Percentiles rank a stretch among this genome's conserved stretches.
Conservation (phyloP, 2,329 filamentous ascomycete genomes). For the Camillea tinctor region DNA sequence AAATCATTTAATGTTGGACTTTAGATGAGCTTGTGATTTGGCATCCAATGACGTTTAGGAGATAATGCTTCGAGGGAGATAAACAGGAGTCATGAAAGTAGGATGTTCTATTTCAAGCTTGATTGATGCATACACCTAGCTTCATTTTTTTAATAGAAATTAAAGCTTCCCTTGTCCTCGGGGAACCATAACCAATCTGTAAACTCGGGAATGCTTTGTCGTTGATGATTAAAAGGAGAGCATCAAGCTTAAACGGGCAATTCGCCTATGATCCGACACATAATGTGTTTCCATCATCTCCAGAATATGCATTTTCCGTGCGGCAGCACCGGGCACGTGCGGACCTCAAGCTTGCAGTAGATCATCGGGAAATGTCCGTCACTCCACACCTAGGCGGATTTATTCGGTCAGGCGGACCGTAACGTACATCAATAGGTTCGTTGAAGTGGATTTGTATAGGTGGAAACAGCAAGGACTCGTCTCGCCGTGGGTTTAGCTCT, state of each 20-base stretch:
- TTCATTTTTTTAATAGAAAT: too few relatives aligned
- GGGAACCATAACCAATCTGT: neutral
- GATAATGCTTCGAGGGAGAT: too few relatives aligned
- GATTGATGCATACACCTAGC: too few relatives aligned
- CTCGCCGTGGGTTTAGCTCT: neutral
- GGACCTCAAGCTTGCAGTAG: constrained; percentile 15
- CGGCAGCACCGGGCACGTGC: neutral
- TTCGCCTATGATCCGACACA: constrained; percentile 4
- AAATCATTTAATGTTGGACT: too few relatives aligned
- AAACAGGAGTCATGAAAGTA: too few relatives aligned
- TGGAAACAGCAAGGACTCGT: neutral
- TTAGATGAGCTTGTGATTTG: too few relatives aligned
- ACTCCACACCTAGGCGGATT: neutral
- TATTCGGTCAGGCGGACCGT: constrained; percentile 1
- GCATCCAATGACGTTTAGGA: too few relatives aligned
- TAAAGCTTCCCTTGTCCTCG: too few relatives aligned
- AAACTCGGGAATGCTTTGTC: neutral
- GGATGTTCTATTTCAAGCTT: too few relatives aligned
- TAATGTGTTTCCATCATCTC: constrained; percentile 3
- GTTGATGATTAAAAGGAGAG: neutral
- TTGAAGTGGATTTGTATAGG: neutral
- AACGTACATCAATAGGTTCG: neutral
- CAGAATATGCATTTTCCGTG: neutral
- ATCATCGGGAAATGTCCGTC: constrained; percentile 14
- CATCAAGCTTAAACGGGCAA: neutral